phyloP scores from a whole-genome alignment of 2,329 filamentous ascomycete species.

The Hirsutella minnesotensis region DNA sequence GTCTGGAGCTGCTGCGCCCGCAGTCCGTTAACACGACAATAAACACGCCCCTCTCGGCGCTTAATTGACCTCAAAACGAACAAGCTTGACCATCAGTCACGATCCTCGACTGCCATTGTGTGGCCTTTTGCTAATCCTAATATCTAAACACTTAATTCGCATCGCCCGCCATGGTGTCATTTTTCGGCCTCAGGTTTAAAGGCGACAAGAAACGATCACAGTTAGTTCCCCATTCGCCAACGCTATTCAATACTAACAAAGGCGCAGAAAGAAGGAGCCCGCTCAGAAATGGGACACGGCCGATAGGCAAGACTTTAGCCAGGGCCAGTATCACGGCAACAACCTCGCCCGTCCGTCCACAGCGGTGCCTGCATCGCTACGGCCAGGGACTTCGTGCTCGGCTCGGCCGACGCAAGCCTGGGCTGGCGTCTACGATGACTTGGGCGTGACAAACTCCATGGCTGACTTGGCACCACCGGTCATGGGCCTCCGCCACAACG shows the following conservation, averaged over 20 bases:
- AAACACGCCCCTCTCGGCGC: no score
- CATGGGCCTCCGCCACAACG: conserved; percentile 17
- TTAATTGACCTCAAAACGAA: no score
- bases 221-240: conserved; percentile 15
- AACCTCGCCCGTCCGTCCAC: conserved; percentile 23
- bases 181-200: conserved; percentile 45
- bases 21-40: no score
- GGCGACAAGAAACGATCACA: conserved; percentile 45
- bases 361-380: conserved; percentile 12
- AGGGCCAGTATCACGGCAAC: conserved; percentile 24
- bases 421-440: conserved; percentile 23
- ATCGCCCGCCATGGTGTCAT: conserved; percentile 37
- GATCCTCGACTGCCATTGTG: neutral
- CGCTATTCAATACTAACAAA: neutral
- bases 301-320: conserved; percentile 20
- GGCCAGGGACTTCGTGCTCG: conserved; percentile 28
- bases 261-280: conserved; percentile 3
- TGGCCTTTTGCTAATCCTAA: neutral
- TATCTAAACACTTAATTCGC: neutral
- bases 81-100: no score
- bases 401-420: conserved; percentile 13
- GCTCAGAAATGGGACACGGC: conserved; percentile 17
- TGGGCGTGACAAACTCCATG: conserved; percentile 30
- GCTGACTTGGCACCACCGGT: conserved; percentile 26
- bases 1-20: no score